These are phyloP conservation scores for Sinapis alba DNA, from an alignment of 441 rosid genomes.

Conservation along the genomic window DNA sequence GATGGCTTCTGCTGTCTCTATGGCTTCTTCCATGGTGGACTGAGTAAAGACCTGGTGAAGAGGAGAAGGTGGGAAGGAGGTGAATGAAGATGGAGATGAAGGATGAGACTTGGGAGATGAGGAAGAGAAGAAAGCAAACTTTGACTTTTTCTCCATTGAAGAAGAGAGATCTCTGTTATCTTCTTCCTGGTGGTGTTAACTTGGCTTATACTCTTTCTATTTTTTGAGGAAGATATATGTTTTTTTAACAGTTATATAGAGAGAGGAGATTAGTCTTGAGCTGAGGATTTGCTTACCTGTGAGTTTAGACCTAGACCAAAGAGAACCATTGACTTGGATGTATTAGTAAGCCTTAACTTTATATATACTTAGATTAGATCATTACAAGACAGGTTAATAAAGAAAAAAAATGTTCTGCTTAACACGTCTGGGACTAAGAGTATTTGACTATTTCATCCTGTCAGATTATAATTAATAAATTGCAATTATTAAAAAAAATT, in stretches of 20 bases:
- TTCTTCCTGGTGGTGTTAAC: neutral
- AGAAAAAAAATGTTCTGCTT: neutral
- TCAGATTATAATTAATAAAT: neutral
- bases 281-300: neutral
- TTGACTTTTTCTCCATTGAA: constrained; percentile 40
- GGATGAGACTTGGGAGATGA: constrained; percentile 37
- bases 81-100: constrained; percentile 32
- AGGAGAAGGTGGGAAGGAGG: constrained; percentile 38
- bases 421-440: neutral
- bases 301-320: neutral
- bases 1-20: constrained; percentile 48
- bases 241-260: neutral
- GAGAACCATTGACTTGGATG: neutral
- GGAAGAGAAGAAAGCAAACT: constrained; percentile 28
- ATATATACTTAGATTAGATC: neutral
- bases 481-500: too few relatives aligned
- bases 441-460: neutral
- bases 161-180: constrained; percentile 2
- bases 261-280: constrained; percentile 11
- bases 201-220: constrained; percentile 23
- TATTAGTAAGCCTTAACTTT: neutral
- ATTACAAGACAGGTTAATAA: neutral
- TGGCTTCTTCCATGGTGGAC: constrained; percentile 38
- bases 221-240: neutral
- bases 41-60: constrained; percentile 42